Conservation (phyloP, 352 stramenopile genomes). For the Elongisporangium undulatum region DNA sequence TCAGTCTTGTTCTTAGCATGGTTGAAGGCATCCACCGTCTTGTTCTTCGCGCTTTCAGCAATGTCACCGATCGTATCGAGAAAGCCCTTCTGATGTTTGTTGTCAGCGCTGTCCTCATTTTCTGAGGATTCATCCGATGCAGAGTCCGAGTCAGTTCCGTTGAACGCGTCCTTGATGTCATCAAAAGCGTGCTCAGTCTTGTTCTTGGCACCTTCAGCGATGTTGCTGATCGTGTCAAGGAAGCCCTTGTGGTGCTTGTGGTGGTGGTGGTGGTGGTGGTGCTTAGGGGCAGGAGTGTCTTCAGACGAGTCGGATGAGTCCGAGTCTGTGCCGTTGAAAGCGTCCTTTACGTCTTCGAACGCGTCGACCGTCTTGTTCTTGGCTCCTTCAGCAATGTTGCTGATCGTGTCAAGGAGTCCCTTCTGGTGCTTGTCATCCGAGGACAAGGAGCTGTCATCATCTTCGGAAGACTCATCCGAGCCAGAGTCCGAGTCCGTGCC, state of each 20-base stretch:
- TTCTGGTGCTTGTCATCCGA: slow-evolving; percentile 15
- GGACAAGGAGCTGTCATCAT: slow-evolving; percentile 9
- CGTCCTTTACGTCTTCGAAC: slow-evolving; percentile 14
- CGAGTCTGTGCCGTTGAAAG: slow-evolving; percentile 14
- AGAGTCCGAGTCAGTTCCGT: slow-evolving; percentile 18
- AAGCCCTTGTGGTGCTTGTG: slow-evolving; percentile 11
- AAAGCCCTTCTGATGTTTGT: slow-evolving; percentile 18
- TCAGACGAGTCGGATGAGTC: background rate
- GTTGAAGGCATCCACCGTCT: slow-evolving; percentile 12
- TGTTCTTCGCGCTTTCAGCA: slow-evolving; percentile 19
- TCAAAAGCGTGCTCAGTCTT: slow-evolving; percentile 14
- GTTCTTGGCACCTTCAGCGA: slow-evolving; percentile 12
- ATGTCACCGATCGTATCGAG: slow-evolving; percentile 10
- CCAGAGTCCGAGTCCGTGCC: slow-evolving; percentile 8
- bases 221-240: background rate
- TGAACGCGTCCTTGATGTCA: slow-evolving; percentile 18
- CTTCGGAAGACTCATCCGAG: background rate
- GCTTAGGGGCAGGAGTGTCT: slow-evolving; percentile 8
- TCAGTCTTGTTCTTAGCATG: slow-evolving; percentile 9
- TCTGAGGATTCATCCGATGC: slow-evolving; percentile 8
- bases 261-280: slow-evolving; percentile 18
- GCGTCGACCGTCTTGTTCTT: slow-evolving; percentile 18
- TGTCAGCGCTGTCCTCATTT: slow-evolving; percentile 9
- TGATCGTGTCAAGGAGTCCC: slow-evolving; percentile 8
- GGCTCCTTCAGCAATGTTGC: slow-evolving; percentile 17